These are phyloP conservation scores for Zostera marina DNA, from an alignment of 116 monocot genomes.

Conservation along the genomic window DNA sequence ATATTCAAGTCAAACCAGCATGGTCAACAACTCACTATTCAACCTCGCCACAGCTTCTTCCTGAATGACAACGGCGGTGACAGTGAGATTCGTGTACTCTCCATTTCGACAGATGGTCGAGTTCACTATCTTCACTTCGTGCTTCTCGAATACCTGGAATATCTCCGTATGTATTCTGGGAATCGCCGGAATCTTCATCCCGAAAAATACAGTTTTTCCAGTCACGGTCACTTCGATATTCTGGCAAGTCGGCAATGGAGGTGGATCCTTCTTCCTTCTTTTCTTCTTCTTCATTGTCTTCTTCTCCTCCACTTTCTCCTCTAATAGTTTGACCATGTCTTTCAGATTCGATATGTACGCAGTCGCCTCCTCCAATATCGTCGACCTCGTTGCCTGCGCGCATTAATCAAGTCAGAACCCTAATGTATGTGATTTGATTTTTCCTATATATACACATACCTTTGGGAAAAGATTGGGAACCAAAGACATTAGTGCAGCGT, in stretches of 20 bases:
- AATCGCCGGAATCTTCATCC: constrained; percentile 5
- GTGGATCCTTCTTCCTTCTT: background rate
- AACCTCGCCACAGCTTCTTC: constrained; percentile 4
- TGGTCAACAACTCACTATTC: constrained; percentile 3
- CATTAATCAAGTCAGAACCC: background rate
- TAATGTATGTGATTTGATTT: background rate
- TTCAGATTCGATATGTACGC: constrained; percentile 29
- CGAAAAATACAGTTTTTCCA: constrained; percentile 22
- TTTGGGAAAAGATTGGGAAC: constrained; percentile 49
- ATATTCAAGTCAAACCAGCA: background rate
- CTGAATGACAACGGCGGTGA: constrained; percentile 13
- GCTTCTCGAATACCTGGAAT: constrained; percentile 27
- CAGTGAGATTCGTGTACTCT: constrained; percentile 5
- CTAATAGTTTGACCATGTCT: constrained; percentile 11
- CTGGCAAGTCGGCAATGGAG: background rate
- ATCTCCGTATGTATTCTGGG: constrained; percentile 10
- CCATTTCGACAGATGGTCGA: constrained; percentile 1
- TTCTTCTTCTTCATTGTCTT: background rate
- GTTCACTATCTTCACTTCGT: constrained; percentile 23
- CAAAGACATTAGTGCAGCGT: constrained; percentile 23
- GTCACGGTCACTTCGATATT: constrained; percentile 6
- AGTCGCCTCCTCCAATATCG: constrained; percentile 38
- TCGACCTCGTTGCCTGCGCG: constrained; percentile 36
- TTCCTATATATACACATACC: constrained; percentile 5
- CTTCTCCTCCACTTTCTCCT: constrained; percentile 1